A percentile compares a stretch with the other conserved stretches of the same genome.
Conservation (phyloP, 371 early-diverging fungal genomes). For the Apophysomyces ossiformis region DNA sequence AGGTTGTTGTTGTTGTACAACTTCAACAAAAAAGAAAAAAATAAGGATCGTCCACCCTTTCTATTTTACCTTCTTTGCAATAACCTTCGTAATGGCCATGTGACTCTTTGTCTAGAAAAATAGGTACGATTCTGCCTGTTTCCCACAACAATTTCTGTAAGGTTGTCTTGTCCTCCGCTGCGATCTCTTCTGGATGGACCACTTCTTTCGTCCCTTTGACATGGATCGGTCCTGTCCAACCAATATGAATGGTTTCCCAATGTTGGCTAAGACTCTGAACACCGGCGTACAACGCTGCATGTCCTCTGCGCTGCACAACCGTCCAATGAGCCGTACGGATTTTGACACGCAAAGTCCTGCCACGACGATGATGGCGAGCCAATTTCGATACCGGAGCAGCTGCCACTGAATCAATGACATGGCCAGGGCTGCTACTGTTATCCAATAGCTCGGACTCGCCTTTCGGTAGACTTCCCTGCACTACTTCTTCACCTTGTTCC, state of each 20-base stretch:
- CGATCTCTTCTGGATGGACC: constrained; percentile 23
- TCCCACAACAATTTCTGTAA: constrained; percentile 50
- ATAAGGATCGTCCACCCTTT: not conserved
- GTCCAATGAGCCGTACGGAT: constrained; percentile 44
- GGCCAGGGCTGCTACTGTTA: too few species aligned
- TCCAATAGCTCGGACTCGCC: too few species aligned
- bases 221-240: constrained; percentile 69
- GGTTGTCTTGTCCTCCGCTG: constrained; percentile 45
- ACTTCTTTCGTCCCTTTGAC: constrained; percentile 40
- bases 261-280: constrained; percentile 58
- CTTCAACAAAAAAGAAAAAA: not conserved
- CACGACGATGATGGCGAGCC: constrained; percentile 40
- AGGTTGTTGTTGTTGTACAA: not conserved
- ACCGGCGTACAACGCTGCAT: constrained; percentile 80
- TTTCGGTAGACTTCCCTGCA: too few species aligned
- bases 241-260: constrained; percentile 68
- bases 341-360: constrained; percentile 39
- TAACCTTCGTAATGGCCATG: constrained; percentile 87
- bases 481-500: not conserved
- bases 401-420: constrained; percentile 11
- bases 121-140: constrained; percentile 69
- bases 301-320: constrained; percentile 62
- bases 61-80: constrained; percentile 80
- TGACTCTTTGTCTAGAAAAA: constrained; percentile 77
- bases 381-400: constrained; percentile 45